These are phyloP conservation scores for Podila epigama DNA, from an alignment of 192 early-diverging fungal species.

Conservation along the genomic window DNA sequence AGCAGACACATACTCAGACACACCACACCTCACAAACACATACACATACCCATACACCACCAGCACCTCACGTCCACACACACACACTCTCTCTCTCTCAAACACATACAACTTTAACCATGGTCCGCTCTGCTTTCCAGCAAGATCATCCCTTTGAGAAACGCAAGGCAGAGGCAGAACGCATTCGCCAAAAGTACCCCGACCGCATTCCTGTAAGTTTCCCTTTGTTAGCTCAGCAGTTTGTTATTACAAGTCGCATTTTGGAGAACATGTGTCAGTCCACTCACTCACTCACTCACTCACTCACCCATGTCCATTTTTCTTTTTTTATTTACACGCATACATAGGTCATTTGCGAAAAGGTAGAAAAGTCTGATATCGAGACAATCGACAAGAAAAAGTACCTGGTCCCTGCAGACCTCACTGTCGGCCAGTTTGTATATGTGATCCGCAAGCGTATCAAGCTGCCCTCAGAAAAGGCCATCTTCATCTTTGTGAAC, in stretches of 20 bases:
- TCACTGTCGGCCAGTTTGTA: conserved; percentile 98
- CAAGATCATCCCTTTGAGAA: conserved; percentile 98
- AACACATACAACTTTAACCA: conserved; percentile 3
- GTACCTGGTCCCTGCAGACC: conserved; percentile 95
- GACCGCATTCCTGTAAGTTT: conserved; percentile 78
- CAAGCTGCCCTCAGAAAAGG: conserved; percentile 96
- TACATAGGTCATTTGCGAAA: conserved; percentile 83
- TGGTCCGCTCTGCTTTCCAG: conserved; percentile 92
- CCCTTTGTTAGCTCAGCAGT: background rate
- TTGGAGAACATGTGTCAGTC: background rate
- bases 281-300: background rate
- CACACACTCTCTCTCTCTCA: no score
- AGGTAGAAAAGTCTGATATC: conserved; percentile 98
- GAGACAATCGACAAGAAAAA: conserved; percentile 99
- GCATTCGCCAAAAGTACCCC: conserved; percentile 97
- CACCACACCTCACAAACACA: background rate
- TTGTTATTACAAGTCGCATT: background rate
- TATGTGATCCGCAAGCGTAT: conserved; percentile 97
- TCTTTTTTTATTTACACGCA: background rate
- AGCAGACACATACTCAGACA: no score
- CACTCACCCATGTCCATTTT: background rate
- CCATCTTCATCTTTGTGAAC: conserved; percentile 99
- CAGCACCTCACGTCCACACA: background rate
- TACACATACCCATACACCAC: background rate
- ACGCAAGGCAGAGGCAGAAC: conserved; percentile 94